Base-by-base conservation (phyloP, 73 alveolate species). In the Breviolum minutum region DNA sequence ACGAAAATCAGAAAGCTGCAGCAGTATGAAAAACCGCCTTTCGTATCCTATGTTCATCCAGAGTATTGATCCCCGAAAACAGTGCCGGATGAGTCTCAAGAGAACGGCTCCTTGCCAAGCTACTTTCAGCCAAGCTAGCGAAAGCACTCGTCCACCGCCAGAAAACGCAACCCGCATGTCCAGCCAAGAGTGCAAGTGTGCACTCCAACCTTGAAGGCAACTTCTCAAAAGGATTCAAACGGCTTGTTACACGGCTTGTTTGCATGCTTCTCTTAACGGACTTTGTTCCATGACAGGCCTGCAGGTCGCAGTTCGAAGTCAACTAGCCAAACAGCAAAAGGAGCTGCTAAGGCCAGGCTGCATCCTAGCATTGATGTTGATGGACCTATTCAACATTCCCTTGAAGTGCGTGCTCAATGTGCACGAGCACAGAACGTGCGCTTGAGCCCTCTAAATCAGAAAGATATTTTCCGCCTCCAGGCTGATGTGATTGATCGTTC, bases 341-440 rank as follows among this genome's bases (percentile, higher is more conserved):
- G 97, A 20, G 97, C 89, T 54, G 97, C 97, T 62, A 92, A 5
- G 5, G 97, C 97, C 48, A 92, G 66, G 90, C 61, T 48, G 79
- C 90, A 40, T 22, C 97, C 97, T 62, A 14, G 80, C 97, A 48
- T n/a, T 8, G 24, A 16, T n/a, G 74, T 61, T 86, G 48, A 13
- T 40, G 54, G 54, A 40, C 54, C 54, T 40, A 40, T 40, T 40
- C 54, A 40, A 40, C 54, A 40, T 0, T 40, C 54, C 54, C 54
- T 40, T 40, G 54, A 40, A 0, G 54, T 40, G 54, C 3, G 54
- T 3, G 54, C 54, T 2, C 3, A 3, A 40, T 40, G 54, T 3
- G 54, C 54, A 40, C 3, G 54, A 40, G 54, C 54, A 40, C 54
- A 40, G 54, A 40, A 40, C 54, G 54, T 40, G 54, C 54, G 54